Evolutionary conservation across 768 basidiomycete species (phyloP).

Genomic region (Lentinus brumalis): DNA sequence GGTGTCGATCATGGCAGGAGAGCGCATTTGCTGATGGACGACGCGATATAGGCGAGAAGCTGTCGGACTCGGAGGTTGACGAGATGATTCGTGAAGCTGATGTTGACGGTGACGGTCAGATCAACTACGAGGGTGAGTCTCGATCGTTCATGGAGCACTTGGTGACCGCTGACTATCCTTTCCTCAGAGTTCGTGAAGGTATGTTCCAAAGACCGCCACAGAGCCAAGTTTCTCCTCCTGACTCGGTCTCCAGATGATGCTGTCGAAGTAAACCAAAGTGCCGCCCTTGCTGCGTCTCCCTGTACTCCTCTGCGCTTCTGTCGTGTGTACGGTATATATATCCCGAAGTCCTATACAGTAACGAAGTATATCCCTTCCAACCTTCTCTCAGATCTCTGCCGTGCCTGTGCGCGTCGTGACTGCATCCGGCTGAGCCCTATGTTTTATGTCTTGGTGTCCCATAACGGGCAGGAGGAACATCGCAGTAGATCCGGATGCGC

Average conservation of each 20-base stretch:
- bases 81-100: constrained; percentile 99
- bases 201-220: constrained; percentile 7
- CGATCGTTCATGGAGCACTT: constrained; percentile 2
- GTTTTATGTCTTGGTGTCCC: background rate
- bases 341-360: constrained; percentile 15
- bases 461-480: background rate
- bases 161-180: constrained; percentile 7
- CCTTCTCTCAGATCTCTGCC: background rate
- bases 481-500: constrained; percentile 10
- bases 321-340: constrained; percentile 21
- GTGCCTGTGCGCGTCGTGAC: background rate
- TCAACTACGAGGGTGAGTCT: constrained; percentile 76
- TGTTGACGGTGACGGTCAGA: constrained; percentile 92
- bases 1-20: background rate
- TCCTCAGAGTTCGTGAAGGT: constrained; percentile 76
- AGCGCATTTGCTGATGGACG: background rate
- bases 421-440: background rate
- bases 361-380: background rate
- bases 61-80: constrained; percentile 84
- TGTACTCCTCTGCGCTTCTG: constrained; percentile 3
- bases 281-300: no score
- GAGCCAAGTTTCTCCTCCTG: background rate
- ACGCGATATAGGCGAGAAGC: constrained; percentile 68
- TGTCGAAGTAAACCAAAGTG: constrained; percentile 53
- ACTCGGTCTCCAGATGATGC: constrained; percentile 60